Conservation (phyloP, 768 basidiomycete species). For the Rhodotorula babjevae region DNA sequence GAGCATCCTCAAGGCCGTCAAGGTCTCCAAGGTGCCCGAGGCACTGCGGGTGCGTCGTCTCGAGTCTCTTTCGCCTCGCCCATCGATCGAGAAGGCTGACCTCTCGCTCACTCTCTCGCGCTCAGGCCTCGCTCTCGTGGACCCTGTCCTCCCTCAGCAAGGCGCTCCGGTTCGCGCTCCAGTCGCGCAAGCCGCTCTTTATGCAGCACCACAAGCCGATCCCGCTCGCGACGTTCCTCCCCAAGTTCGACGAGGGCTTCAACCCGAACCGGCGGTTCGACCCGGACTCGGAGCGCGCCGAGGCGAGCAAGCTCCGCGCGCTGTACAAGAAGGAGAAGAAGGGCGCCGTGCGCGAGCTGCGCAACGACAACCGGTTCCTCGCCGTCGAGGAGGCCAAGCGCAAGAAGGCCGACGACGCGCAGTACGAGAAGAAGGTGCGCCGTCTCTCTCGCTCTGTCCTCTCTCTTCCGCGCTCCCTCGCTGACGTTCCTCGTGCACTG, state of each 20-base stretch:
- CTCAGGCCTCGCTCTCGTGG: constrained; percentile 8
- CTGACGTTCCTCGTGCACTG: neutral
- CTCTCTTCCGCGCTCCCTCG: no score
- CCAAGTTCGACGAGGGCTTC: constrained; percentile 72
- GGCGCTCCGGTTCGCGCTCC: constrained; percentile 32
- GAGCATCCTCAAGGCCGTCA: constrained; percentile 57
- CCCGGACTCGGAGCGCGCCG: constrained; percentile 86
- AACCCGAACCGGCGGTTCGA: constrained; percentile 57
- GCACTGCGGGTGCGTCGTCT: constrained; percentile 57
- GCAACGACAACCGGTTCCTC: constrained; percentile 92
- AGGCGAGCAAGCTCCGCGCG: constrained; percentile 72
- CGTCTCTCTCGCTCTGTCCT: neutral
- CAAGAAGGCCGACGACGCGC: constrained; percentile 74
- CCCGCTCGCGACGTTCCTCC: constrained; percentile 85
- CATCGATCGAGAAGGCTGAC: neutral
- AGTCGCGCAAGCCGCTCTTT: constrained; percentile 64
- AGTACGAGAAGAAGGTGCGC: constrained; percentile 59
- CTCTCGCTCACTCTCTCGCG: neutral
- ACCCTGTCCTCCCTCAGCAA: constrained; percentile 21
- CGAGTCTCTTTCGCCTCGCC: neutral
- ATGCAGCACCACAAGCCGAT: constrained; percentile 94
- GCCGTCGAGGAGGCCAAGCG: constrained; percentile 79
- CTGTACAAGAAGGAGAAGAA: constrained; percentile 93
- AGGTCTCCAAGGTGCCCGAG: constrained; percentile 52
- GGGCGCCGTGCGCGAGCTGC: constrained; percentile 90